Conservation (phyloP, 2,329 filamentous ascomycete species). For the Teratosphaeriaceae sp. region DNA sequence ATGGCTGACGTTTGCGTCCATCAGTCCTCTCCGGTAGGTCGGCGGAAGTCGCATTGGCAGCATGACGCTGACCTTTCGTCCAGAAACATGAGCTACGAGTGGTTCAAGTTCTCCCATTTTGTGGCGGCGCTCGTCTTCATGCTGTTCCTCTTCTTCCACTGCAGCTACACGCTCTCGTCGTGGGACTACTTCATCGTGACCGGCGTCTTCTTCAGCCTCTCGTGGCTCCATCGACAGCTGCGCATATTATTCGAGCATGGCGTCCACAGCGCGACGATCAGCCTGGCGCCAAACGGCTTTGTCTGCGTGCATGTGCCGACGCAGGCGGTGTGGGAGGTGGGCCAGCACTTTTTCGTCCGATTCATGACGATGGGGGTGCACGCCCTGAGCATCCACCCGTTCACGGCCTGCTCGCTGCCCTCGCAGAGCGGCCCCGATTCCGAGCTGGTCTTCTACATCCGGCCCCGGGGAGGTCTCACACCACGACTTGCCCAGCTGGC, state of each 20-base stretch:
- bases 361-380: constrained; percentile 44
- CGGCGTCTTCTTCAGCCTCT: constrained; percentile 45
- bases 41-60: neutral
- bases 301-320: constrained; percentile 41
- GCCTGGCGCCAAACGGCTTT: constrained; percentile 34
- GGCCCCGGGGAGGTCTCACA: constrained; percentile 46
- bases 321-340: constrained; percentile 42
- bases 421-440: constrained; percentile 23
- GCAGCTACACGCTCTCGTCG: constrained; percentile 48
- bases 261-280: constrained; percentile 37
- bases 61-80: neutral
- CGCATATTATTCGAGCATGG: constrained; percentile 47
- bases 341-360: constrained; percentile 51
- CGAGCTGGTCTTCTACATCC: constrained; percentile 50
- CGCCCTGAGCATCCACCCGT: constrained; percentile 45
- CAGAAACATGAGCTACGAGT: constrained; percentile 52
- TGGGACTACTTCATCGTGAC: constrained; percentile 58
- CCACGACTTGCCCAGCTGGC: constrained; percentile 38
- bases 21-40: constrained; percentile 43
- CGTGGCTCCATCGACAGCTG: constrained; percentile 40
- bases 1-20: constrained; percentile 50
- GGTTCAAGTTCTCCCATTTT: constrained; percentile 54
- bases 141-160: constrained; percentile 56
- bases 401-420: constrained; percentile 47
- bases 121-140: constrained; percentile 49